Evolutionary conservation across 257 asterid species (phyloP).

Genomic region (Eucommia ulmoides): DNA sequence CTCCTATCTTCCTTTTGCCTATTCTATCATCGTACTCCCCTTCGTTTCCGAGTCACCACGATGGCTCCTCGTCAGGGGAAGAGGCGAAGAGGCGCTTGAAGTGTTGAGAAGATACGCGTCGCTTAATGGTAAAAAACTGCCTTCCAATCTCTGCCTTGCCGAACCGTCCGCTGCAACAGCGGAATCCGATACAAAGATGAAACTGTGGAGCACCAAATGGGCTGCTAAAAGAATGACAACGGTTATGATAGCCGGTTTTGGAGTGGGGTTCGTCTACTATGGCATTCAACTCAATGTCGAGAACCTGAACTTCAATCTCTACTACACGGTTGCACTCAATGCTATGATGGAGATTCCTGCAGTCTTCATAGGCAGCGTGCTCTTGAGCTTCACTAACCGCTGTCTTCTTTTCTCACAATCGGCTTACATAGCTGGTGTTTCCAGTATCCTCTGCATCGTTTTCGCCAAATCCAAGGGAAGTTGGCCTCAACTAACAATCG

Average conservation of each 20-base stretch:
- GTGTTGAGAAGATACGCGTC: not conserved
- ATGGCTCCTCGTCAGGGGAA: not conserved
- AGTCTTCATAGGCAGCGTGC: conserved; percentile 35
- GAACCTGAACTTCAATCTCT: conserved; percentile 41
- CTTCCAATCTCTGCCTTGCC: conserved; percentile 23
- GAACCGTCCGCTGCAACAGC: conserved; percentile 17
- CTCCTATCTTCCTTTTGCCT: not conserved
- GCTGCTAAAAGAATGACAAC: conserved; percentile 37
- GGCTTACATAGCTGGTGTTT: conserved; percentile 27
- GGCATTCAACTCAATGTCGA: conserved; percentile 54
- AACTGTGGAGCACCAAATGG: conserved; percentile 35
- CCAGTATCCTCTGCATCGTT: conserved; percentile 25
- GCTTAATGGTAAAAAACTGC: not conserved
- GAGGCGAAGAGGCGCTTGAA: not conserved
- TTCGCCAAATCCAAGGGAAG: conserved; percentile 25
- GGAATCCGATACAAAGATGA: conserved; percentile 6
- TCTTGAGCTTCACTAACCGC: conserved; percentile 27
- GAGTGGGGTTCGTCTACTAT: conserved; percentile 40
- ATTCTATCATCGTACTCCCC: not conserved
- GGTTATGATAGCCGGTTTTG: conserved; percentile 44
- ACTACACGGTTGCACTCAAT: conserved; percentile 31
- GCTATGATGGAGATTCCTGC: conserved; percentile 61
- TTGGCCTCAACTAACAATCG: conserved; percentile 26
- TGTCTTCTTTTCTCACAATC: conserved; percentile 30
- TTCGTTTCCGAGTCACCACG: not conserved